phyloP scores from a whole-genome alignment of 108 stramenopile species.

The Parietichytrium sp. region DNA sequence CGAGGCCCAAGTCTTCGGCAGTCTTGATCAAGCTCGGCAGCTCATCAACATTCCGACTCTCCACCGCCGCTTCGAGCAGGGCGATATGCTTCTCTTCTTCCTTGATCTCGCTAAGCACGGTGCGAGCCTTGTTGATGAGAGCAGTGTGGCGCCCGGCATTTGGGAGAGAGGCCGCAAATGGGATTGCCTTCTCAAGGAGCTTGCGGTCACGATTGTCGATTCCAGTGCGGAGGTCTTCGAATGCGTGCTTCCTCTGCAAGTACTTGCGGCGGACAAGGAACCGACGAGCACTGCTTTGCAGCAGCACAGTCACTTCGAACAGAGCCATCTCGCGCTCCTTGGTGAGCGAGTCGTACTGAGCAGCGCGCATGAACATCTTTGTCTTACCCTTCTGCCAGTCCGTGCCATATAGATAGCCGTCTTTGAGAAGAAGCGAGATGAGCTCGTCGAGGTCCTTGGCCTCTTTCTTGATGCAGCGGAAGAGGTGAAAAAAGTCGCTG shows the following conservation, averaged over 20 bases:
- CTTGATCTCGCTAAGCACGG: conserved; percentile 9
- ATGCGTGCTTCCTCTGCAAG: conserved; percentile 44
- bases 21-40: neutral
- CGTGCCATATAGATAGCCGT: conserved; percentile 44
- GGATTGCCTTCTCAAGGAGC: conserved; percentile 29
- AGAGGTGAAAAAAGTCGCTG: conserved; percentile 76
- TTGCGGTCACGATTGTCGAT: conserved; percentile 45
- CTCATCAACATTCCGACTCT: neutral
- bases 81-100: conserved; percentile 8
- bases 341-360: conserved; percentile 53
- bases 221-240: conserved; percentile 49
- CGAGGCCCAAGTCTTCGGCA: neutral
- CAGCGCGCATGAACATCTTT: conserved; percentile 65
- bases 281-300: conserved; percentile 40
- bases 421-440: conserved; percentile 40
- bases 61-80: neutral
- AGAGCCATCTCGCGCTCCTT: conserved; percentile 55
- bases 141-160: conserved; percentile 44
- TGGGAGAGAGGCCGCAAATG: conserved; percentile 46
- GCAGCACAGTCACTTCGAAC: neutral
- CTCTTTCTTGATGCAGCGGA: conserved; percentile 43
- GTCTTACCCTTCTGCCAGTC: conserved; percentile 58
- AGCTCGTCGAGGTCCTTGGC: conserved; percentile 51
- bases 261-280: conserved; percentile 2
- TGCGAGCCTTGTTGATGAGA: conserved; percentile 42